Conservation (phyloP, 805 yeast species). For the Saccharomycodes ludwigii region DNA sequence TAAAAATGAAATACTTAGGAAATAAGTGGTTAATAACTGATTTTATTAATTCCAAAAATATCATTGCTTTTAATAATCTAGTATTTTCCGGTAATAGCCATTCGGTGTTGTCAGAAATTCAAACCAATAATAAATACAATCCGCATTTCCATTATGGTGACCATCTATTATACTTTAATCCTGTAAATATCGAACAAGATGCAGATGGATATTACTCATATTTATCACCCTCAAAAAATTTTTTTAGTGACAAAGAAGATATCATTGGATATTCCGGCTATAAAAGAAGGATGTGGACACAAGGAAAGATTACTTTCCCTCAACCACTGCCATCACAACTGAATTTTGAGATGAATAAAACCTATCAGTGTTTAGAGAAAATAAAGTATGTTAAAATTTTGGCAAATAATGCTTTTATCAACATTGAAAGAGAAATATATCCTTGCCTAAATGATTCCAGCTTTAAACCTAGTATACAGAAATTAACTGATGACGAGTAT, state of each 20-base stretch:
- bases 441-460: neutral
- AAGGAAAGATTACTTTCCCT: constrained; percentile 44
- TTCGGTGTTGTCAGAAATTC: too few relatives aligned
- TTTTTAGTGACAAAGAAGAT: too few relatives aligned
- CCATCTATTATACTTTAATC: constrained; percentile 59
- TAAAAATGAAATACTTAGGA: too few relatives aligned
- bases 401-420: constrained; percentile 35
- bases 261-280: constrained; percentile 7
- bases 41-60: too few relatives aligned
- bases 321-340: too few relatives aligned
- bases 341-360: constrained; percentile 26
- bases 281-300: constrained; percentile 66
- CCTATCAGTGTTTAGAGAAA: constrained; percentile 39
- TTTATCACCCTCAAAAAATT: constrained; percentile 74
- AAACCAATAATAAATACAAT: too few relatives aligned
- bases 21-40: too few relatives aligned
- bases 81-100: too few relatives aligned
- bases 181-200: constrained; percentile 36
- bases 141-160: too few relatives aligned
- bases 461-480: neutral
- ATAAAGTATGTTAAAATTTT: constrained; percentile 29
- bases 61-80: too few relatives aligned
- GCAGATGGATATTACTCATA: constrained; percentile 72
- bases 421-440: constrained; percentile 38
- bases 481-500: neutral